phyloP scores from a whole-genome alignment of 2,329 filamentous ascomycete species.

The Cercospora sp. region DNA sequence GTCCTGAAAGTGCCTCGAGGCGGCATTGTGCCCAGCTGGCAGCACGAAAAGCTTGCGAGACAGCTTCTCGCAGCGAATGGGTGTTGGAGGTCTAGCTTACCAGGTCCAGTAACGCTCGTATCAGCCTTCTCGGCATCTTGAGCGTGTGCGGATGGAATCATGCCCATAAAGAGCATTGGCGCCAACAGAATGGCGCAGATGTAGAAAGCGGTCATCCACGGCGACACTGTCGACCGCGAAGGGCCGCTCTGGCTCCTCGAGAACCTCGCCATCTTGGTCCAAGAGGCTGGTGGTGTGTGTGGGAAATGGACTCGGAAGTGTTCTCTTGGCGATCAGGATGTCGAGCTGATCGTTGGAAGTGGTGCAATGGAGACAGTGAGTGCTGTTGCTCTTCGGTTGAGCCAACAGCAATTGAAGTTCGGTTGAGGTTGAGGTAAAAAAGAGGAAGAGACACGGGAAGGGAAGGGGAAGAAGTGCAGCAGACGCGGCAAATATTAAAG shows the following conservation, averaged over 20 bases:
- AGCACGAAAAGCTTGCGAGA: neutral
- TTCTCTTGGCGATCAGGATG: constrained; percentile 3
- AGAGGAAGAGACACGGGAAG: neutral
- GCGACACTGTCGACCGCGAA: constrained; percentile 31
- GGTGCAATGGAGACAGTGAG: neutral
- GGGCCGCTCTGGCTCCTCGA: constrained; percentile 36
- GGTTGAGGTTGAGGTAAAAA: neutral
- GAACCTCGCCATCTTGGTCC: constrained; percentile 38
- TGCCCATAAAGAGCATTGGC: constrained; percentile 79
- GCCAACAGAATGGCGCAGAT: constrained; percentile 83
- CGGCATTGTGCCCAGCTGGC: neutral
- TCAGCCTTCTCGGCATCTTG: constrained; percentile 72
- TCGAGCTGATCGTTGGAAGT: neutral
- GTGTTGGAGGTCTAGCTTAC: constrained; percentile 40
- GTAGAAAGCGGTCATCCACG: constrained; percentile 85
- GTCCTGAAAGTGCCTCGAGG: neutral
- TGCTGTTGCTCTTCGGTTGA: neutral
- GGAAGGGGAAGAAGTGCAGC: neutral
- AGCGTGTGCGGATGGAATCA: constrained; percentile 58
- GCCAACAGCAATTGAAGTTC: neutral
- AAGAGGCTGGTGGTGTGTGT: constrained; percentile 31
- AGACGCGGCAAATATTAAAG: neutral
- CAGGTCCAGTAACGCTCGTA: constrained; percentile 68
- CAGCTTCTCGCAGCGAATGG: neutral
- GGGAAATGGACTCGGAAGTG: constrained; percentile 6